These are phyloP conservation scores for Fusarium udum DNA, from an alignment of 2,329 filamentous ascomycete species.

Conservation along the genomic window DNA sequence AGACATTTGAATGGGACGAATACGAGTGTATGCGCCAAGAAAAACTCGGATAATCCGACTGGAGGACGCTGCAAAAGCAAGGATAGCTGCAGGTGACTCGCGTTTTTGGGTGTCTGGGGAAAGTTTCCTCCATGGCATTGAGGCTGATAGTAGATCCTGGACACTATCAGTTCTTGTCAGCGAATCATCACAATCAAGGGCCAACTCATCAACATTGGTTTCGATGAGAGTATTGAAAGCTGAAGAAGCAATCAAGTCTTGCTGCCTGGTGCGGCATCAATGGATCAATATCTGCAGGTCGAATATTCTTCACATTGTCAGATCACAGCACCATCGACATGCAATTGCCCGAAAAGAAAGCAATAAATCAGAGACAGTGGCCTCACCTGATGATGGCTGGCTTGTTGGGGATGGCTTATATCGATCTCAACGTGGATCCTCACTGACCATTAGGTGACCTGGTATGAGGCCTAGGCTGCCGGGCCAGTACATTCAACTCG, in stretches of 20 bases:
- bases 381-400: slow-evolving; percentile 15
- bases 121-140: background rate
- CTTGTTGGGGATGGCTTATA: slow-evolving; percentile 7
- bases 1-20: slow-evolving; percentile 16
- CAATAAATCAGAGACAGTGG: slow-evolving; percentile 18
- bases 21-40: slow-evolving; percentile 31
- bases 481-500: slow-evolving; percentile 10
- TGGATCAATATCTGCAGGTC: background rate
- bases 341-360: background rate
- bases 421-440: slow-evolving; percentile 4
- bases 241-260: background rate
- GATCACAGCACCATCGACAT: background rate
- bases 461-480: slow-evolving; percentile 8
- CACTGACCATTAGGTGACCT: background rate
- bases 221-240: background rate
- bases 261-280: background rate
- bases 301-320: background rate
- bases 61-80: background rate
- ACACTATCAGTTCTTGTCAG: too few species aligned
- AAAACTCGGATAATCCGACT: slow-evolving; percentile 13
- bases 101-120: background rate
- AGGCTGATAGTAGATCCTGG: background rate
- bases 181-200: background rate
- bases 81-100: slow-evolving; percentile 1
- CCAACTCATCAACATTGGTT: background rate